Evolutionary conservation across 2,329 filamentous ascomycete species (phyloP), one percentile per base, ranked within the genome.

Genomic region (Phyllosticta ampelicida): DNA sequence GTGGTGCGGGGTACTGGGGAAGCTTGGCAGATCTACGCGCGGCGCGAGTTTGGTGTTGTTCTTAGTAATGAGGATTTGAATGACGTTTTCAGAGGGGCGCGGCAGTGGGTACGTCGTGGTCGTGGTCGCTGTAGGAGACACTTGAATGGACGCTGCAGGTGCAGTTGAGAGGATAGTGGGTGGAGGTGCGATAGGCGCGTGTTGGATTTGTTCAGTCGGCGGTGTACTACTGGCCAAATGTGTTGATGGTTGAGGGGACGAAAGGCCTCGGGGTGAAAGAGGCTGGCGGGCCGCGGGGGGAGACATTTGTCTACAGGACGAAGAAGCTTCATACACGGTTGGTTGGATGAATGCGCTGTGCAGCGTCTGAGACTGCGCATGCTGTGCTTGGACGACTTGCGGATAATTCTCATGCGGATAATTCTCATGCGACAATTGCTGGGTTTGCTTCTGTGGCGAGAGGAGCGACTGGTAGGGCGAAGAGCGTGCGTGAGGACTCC

Each of bases 1-100:
- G 57, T 59, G 57, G 29, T 59, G 49, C 21, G 57, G 53, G 1
- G 57, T 55, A 28, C 57, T 55, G 20, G 57, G 53, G 48, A 48
- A 55, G n/a, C 54, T 50, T 1, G 58, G 44, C 54, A 56, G 44
- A 44, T 56, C 58, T 23, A 56, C 53, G 50, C 58, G 54, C 19
- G 58, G 58, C 5, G 53, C 54, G 30, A 56, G 58, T 20, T 51
- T 53, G 13, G 49, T 53, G 50, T 60, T 60, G 51, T 56, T 56
- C 5, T 28, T 53, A 13, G 54, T 56, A 4, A 56, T 53, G 36
- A 60, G 54, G 26, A 56, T 29, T 18, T 60, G 57, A 30, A 59
- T 59, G 48, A 59, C 53, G 21, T 59, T 59, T 21, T 55, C 48
- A 13, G 49, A 36, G 2, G 57, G 58, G 48, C 20, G 18, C 44